These are phyloP conservation scores for Ceratocystis alfenasii DNA, from an alignment of 2,329 filamentous ascomycete species.

Conservation along the genomic window DNA sequence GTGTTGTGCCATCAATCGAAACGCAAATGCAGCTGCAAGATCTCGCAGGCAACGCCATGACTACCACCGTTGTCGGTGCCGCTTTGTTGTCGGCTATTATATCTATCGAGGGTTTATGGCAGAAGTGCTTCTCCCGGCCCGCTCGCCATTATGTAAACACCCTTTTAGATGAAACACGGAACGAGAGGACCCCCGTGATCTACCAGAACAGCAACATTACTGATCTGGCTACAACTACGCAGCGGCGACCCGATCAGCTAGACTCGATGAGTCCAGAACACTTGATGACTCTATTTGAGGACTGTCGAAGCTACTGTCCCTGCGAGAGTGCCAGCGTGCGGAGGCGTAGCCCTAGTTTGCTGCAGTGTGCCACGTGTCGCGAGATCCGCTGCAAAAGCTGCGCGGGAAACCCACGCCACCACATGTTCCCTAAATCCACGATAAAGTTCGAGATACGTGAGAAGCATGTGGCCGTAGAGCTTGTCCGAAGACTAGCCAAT, in stretches of 20 bases:
- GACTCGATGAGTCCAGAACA: background rate
- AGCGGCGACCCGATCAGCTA: background rate
- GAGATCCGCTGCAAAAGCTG: conserved; percentile 32
- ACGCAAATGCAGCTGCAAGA: conserved; percentile 51
- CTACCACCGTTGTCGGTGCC: conserved; percentile 55
- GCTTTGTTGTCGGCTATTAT: conserved; percentile 49
- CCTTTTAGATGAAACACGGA: conserved; percentile 3
- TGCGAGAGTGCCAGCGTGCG: conserved; percentile 29
- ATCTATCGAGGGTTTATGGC: conserved; percentile 18
- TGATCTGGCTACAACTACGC: background rate
- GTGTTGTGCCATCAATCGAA: conserved; percentile 53
- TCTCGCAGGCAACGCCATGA: conserved; percentile 71
- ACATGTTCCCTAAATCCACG: conserved; percentile 22
- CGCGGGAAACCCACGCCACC: conserved; percentile 32
- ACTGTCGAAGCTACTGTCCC: conserved; percentile 27
- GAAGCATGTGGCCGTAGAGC: background rate
- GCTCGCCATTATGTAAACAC: conserved; percentile 14
- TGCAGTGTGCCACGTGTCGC: conserved; percentile 29
- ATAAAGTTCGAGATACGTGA: background rate
- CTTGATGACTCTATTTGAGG: background rate
- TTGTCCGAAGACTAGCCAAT: conserved; percentile 15
- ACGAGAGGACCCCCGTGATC: background rate
- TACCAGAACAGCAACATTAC: background rate
- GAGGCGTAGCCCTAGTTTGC: conserved; percentile 25
- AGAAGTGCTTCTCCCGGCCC: background rate